phyloP scores from a whole-genome alignment of 225 moss, liverwort and hornwort species.

The Rhytidiadelphus loreus region DNA sequence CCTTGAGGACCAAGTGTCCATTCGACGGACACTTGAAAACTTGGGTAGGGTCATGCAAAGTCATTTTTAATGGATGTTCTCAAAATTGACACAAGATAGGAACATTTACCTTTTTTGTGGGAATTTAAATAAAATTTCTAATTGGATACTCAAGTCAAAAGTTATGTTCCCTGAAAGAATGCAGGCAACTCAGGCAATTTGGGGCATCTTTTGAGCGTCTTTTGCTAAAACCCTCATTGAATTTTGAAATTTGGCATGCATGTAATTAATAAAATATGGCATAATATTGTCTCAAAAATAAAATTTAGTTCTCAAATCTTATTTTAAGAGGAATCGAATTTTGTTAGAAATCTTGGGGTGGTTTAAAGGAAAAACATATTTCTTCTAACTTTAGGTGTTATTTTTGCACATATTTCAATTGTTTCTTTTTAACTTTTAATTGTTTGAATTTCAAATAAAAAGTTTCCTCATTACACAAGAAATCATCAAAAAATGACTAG shows the following conservation, averaged over 20 bases:
- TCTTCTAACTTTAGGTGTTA: not conserved
- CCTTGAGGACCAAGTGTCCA: not conserved
- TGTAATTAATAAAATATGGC: not conserved
- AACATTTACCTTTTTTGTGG: not conserved
- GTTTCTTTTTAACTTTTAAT: not conserved
- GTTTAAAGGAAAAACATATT: not conserved
- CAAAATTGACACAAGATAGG: not conserved
- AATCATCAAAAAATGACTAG: not conserved
- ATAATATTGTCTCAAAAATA: not conserved
- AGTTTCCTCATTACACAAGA: too few species aligned
- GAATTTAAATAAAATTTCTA: not conserved
- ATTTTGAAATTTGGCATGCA: not conserved
- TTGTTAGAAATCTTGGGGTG: not conserved
- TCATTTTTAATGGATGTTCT: not conserved
- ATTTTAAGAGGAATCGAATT: not conserved
- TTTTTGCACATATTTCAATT: not conserved
- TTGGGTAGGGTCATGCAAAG: not conserved
- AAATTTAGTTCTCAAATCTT: not conserved
- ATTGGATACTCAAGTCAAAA: not conserved
- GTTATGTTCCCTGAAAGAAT: not conserved
- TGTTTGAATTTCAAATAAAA: not conserved
- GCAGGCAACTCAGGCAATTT: rapidly evolving
- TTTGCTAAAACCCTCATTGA: rapidly evolving
- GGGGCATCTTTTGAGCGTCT: not conserved
- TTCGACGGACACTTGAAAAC: not conserved